Evolutionary conservation across 257 asterid species (phyloP), one percentile per base, ranked within the genome.

Genomic region (Nicotiana benthamiana): DNA sequence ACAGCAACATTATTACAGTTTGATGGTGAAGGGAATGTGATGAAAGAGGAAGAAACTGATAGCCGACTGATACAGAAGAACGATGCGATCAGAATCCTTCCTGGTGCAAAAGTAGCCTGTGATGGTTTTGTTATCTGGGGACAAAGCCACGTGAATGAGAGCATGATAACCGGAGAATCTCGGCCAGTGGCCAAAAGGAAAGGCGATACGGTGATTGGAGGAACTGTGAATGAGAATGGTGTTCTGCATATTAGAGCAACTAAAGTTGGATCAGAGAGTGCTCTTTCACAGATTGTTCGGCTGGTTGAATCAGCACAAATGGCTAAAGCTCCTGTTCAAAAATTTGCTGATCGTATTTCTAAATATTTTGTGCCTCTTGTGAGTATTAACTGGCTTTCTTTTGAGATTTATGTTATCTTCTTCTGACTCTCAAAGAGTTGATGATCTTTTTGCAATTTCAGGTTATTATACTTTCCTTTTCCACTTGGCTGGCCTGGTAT

Each of bases 31-130:
- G 91, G 91, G 13, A 87, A 86, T 75, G 89, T 88, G 79, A 54
- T 82, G 17, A 83, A 81, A 6, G 94, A 92, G 89, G 93, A 89
- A 80, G 95, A 91, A 86, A 89, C 89, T 46, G 94, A 92, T 77
- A 86, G 95, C 75, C 90, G 86, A 18, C 57, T 92, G 75, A 85
- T 91, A 87, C 94, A 92, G 68, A 92, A 86, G 87, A 89, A 87
- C 36, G 97, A 92, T 46, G 82, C 86, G 52, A 54, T 92, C 64
- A 92, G 88, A 83, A 88, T 92, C 36, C 82, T 90, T 57, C 97
- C 97, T 5, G 97, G 97, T 34, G 93, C 87, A 65, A 92, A 92
- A 87, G 86, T 92, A 56, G 91, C 97, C 22, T 91, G 95, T 75
- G 97, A 92, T 86, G 95, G 95, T 11, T 79, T 88, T 79, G 95